Evolutionary conservation across 2,329 filamentous ascomycete genomes (phyloP), one percentile per base, ranked within the genome.

Genomic region (Calonectria pteridis): DNA sequence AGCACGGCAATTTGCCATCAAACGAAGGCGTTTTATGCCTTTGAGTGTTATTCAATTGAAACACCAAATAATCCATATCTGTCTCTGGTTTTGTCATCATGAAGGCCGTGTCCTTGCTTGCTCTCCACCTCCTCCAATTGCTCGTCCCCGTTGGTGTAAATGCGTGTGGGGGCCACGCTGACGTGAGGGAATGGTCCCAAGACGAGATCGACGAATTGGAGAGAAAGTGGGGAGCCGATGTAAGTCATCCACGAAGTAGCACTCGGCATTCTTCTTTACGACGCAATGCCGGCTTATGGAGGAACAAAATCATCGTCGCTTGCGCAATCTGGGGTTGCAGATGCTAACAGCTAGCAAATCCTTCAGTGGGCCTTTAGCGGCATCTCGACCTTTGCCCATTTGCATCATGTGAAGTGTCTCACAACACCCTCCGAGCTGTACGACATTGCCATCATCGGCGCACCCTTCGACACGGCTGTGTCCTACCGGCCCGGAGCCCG

Each of bases 391-490:
- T 94, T 94, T 82, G 93, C 92, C n/a, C 93, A 94, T 79, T 86
- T 93, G 33, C 86, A 89, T 78, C 87, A 93, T 76, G 87, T 89
- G 68, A 93, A 91, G 79, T 94, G 92, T 79, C 86, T 94, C 29
- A 89, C 91, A n/a, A 88, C 87, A 37, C 91, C 91, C 1, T 84
- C 87, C 46, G 88, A 90, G 79, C 83, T 84, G 28, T 94, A 90
- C 79, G 93, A 94, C 81, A 93, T 94, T 75, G 92, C 88, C 66
- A 89, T 94, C 68, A 87, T 94, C 71, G 92, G 92, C 2, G 91
- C 89, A 0, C 92, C 92, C 0, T 94, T 94, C 78, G 92, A 94
- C 81, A 94, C 92, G 2, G 91, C 92, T n/a, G 91, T 93, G 13
- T 53, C 53, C 10, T 72, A 76, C 29, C 58, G 72, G 6, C 74